phyloP scores from a whole-genome alignment of 2,329 filamentous ascomycete genomes.

The Hortaea werneckii region DNA sequence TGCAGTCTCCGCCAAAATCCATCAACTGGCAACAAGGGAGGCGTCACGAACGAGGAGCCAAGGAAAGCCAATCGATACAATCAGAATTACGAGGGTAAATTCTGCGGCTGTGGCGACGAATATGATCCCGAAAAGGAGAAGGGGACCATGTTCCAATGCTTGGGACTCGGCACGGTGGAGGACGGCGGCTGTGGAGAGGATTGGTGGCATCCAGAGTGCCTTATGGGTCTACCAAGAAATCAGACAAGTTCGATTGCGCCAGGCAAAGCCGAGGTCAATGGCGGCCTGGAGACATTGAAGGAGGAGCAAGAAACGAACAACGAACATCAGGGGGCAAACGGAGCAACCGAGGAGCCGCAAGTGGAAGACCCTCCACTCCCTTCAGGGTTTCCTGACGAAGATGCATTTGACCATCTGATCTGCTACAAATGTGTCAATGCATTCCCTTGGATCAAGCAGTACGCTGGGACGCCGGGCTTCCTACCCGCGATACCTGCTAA shows the following conservation, averaged over 20 bases:
- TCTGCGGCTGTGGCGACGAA: slow-evolving; percentile 79
- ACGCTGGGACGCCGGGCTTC: slow-evolving; percentile 72
- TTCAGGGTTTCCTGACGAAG: slow-evolving; percentile 77
- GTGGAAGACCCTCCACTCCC: slow-evolving; percentile 55
- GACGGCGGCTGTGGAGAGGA: slow-evolving; percentile 90
- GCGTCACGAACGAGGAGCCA: slow-evolving; percentile 65
- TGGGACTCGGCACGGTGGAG: slow-evolving; percentile 70
- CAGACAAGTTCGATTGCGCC: slow-evolving; percentile 32
- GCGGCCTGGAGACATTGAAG: slow-evolving; percentile 16
- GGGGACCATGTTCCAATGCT: slow-evolving; percentile 95
- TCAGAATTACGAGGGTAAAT: slow-evolving; percentile 86
- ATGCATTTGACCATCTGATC: slow-evolving; percentile 79
- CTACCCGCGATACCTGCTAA: slow-evolving; percentile 55
- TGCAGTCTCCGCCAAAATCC: slow-evolving; percentile 68
- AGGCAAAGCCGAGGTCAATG: slow-evolving; percentile 12
- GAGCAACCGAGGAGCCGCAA: slow-evolving; percentile 30
- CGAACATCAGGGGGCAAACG: not conserved
- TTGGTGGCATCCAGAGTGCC: slow-evolving; percentile 92
- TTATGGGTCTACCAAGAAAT: slow-evolving; percentile 67
- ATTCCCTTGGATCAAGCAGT: slow-evolving; percentile 83
- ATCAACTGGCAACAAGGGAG: slow-evolving; percentile 63
- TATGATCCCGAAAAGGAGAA: slow-evolving; percentile 86
- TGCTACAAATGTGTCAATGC: slow-evolving; percentile 90
- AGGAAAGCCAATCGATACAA: slow-evolving; percentile 76
- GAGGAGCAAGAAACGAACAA: slow-evolving; percentile 17